A percentile compares a stretch with the other conserved stretches of the same genome.
Conservation (phyloP, 495 filamentous ascomycete species). For the Aspergillus conjunctus region DNA sequence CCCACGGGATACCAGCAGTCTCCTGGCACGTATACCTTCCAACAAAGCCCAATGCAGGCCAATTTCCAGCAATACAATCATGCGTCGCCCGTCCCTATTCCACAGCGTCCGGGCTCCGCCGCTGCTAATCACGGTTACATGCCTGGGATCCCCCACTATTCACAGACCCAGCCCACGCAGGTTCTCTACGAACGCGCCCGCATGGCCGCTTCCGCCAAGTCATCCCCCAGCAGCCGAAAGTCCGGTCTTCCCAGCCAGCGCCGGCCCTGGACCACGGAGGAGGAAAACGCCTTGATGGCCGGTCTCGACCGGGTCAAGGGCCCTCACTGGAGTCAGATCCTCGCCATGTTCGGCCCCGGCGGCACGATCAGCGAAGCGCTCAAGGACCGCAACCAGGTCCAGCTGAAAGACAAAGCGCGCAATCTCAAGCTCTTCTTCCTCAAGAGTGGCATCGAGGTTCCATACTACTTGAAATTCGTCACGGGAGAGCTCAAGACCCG, state of each 20-base stretch:
- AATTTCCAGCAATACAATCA: conserved; percentile 52
- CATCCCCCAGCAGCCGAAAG: conserved; percentile 70
- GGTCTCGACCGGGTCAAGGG: conserved; percentile 90
- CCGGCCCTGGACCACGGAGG: conserved; percentile 85
- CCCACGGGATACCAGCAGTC: conserved; percentile 44
- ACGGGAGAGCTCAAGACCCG: conserved; percentile 93
- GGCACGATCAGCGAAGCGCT: conserved; percentile 82
- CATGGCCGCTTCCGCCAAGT: conserved; percentile 77
- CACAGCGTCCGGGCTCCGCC: conserved; percentile 35
- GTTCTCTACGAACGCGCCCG: conserved; percentile 81
- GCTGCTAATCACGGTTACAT: conserved; percentile 50
- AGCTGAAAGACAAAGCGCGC: conserved; percentile 92
- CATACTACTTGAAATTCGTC: conserved; percentile 85
- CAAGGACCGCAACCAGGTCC: conserved; percentile 92
- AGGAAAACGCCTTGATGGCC: conserved; percentile 91
- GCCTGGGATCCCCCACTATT: conserved; percentile 60
- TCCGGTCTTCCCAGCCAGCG: conserved; percentile 81
- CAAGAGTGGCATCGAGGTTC: conserved; percentile 91
- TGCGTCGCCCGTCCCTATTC: conserved; percentile 39
- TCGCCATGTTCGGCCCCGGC: conserved; percentile 82
- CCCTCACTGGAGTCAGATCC: conserved; percentile 94
- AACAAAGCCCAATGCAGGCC: conserved; percentile 44
- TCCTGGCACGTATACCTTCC: conserved; percentile 40
- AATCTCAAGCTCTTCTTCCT: conserved; percentile 96
- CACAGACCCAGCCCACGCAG: conserved; percentile 73